Base-by-base conservation (phyloP, 768 basidiomycete genomes). In the Macrolepiota dolichaula region DNA sequence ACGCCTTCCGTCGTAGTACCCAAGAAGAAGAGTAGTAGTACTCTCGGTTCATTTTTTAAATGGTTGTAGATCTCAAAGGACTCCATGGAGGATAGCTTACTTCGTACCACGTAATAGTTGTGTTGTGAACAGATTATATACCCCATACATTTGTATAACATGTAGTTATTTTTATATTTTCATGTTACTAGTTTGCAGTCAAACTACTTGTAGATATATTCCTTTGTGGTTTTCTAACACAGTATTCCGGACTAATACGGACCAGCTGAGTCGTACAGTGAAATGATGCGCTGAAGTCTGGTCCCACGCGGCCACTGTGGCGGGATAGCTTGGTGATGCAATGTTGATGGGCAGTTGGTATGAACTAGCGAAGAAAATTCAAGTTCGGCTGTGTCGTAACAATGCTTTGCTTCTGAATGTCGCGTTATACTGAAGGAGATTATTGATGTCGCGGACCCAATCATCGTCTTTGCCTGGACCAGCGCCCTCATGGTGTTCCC, bases 391-490 rank as follows among this genome's bases (percentile, higher is more conserved):
- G 67, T 92, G 88, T 66, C 88, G 76, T 63, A 92, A 72, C 62
- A 92, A 76, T n/a, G 90, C 91, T 73, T 94, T 94, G 77, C 91
- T 92, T 70, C 92, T 78, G 74, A 97, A 97, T 0, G 94, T 94
- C 29, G 92, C 92, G 66, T 97, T 97, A 76, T 96, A 97, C 74
- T 96, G 94, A 59, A 97, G 75, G 61, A 97, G 75, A 65, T 94
- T 94, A 72, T 96, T 96, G 73, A 97, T 97, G 69, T 97, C 95
- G 58, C 92, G 81, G n/a, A 96, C 94, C 95, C 95, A 97, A 67
- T 94, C 94, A 69, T 94, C 92, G 67, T 92, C 91, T 68, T 89
- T 91, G 11, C 91, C 89, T 27, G 86, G 89, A 9, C 83, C 83
- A 25, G 85, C 90, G 27, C 89, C 89, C 72, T 89, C 88, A 52